phyloP scores from a whole-genome alignment of 768 basidiomycete species.

The Mycena kentingensis region DNA sequence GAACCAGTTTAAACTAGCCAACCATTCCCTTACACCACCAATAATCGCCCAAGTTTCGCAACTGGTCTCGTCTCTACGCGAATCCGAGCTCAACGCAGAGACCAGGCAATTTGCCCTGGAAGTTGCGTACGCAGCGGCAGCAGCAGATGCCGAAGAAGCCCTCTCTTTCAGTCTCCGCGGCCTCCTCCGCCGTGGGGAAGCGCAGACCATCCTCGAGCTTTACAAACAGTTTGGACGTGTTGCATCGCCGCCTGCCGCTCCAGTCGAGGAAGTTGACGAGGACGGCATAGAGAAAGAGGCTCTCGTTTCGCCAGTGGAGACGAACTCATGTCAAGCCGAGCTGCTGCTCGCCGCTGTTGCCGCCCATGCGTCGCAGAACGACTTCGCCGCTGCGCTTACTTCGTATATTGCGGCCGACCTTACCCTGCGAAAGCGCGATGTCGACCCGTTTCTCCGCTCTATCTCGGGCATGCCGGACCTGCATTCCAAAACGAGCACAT shows the following conservation, averaged over 20 bases:
- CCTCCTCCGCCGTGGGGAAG: constrained; percentile 44
- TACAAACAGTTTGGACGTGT: constrained; percentile 41
- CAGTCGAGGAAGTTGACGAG: constrained; percentile 16
- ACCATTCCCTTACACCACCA: constrained; percentile 46
- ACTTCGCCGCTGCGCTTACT: constrained; percentile 59
- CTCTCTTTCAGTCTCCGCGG: constrained; percentile 52
- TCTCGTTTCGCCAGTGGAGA: not conserved
- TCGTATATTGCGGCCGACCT: constrained; percentile 41
- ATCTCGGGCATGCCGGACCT: constrained; percentile 40
- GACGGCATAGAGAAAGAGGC: not conserved
- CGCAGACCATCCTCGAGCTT: constrained; percentile 45
- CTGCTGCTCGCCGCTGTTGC: constrained; percentile 56
- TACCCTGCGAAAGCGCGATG: constrained; percentile 36
- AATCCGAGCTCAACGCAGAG: constrained; percentile 27
- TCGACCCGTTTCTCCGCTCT: constrained; percentile 41
- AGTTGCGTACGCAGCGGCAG: constrained; percentile 54
- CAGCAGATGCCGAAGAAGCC: constrained; percentile 44
- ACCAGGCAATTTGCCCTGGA: constrained; percentile 39
- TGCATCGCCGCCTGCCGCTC: constrained; percentile 11
- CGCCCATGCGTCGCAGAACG: constrained; percentile 60
- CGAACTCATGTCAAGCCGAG: not conserved
- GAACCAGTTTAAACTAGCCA: constrained; percentile 42
- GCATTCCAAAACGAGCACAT: constrained; percentile 43
- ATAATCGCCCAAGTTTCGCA: constrained; percentile 44
- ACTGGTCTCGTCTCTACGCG: constrained; percentile 32